Evolutionary conservation across 352 stramenopile species (phyloP), one percentile per base, ranked within the genome.

Genomic region (Globisporangium radiosum): DNA sequence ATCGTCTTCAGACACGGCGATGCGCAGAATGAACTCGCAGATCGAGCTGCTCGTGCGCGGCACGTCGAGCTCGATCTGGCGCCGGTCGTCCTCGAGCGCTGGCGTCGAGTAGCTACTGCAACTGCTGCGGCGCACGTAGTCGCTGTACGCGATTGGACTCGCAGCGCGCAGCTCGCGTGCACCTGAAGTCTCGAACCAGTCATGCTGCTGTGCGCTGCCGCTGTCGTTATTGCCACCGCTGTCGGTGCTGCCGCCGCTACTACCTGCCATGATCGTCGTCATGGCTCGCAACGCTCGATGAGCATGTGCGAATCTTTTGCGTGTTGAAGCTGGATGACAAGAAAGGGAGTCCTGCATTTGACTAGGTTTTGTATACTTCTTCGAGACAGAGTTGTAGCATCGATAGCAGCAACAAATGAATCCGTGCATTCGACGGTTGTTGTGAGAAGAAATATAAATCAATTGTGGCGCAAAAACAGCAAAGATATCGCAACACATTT

Each of bases 61-160:
- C 39, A 91, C 59, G 70, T 91, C 81, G 54, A 91, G 66, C 47
- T 86, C 76, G 49, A 91, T 87, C 70, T 91, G 81, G 42, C 65
- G 63, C 53, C 66, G 52, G 63, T 91, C 81, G 8, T 87, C 81
- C n/a, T 80, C 78, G 7, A 84, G 68, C 14, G 74, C 63, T 11
- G 63, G 47, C 5, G 63, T 68, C 39, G 43, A 6, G 6, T 62
- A 70, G 36, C 42, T 58, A 48, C 64, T 49, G 33, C 40, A 53
- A 52, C 67, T 50, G 44, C 69, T 75, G 39, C 67, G 70, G 5
- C 47, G 54, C 33, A 76, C 54, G 57, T 84, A 87, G 17, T 84
- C 72, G 8, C 52, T 45, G 66, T 82, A 88, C 42, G 56, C 53
- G 15, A 84, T 42, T 9, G 58, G 52, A 53, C 76, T 87, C 47